These are phyloP conservation scores for Dimocarpus longan DNA, from an alignment of 345 rosid species.

Conservation along the genomic window DNA sequence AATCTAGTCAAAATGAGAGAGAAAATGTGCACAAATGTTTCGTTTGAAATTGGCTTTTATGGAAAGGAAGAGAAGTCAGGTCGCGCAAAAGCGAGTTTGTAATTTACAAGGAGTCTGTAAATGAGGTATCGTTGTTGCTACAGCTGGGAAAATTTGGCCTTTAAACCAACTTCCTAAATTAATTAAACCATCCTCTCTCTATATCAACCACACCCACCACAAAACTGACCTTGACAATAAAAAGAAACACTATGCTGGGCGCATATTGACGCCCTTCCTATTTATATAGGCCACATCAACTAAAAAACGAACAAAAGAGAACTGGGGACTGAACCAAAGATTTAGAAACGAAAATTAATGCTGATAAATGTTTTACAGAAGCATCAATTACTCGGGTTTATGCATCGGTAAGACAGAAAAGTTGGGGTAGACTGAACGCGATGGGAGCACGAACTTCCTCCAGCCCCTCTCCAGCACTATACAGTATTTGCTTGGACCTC, in stretches of 20 bases:
- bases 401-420: constrained; percentile 27
- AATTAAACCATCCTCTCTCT: constrained; percentile 19
- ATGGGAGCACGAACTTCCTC: constrained; percentile 18
- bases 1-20: background rate
- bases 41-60: background rate
- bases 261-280: constrained; percentile 37
- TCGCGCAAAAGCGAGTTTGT: constrained; percentile 6
- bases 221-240: constrained; percentile 32
- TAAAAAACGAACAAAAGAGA: background rate
- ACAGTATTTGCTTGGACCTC: constrained; percentile 25
- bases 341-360: constrained; percentile 19
- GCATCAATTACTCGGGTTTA: constrained; percentile 30
- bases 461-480: constrained; percentile 32
- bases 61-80: constrained; percentile 8
- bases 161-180: constrained; percentile 22
- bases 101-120: constrained; percentile 37
- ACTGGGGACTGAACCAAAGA: background rate
- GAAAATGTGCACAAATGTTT: background rate
- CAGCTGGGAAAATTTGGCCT: constrained; percentile 36
- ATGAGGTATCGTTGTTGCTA: constrained; percentile 15
- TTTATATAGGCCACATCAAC: constrained; percentile 27
- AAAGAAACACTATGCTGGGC: constrained; percentile 35
- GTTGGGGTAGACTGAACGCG: background rate
- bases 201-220: constrained; percentile 38
- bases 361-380: constrained; percentile 34